Conservation (phyloP, 768 basidiomycete genomes). For the Mycena vitilis region DNA sequence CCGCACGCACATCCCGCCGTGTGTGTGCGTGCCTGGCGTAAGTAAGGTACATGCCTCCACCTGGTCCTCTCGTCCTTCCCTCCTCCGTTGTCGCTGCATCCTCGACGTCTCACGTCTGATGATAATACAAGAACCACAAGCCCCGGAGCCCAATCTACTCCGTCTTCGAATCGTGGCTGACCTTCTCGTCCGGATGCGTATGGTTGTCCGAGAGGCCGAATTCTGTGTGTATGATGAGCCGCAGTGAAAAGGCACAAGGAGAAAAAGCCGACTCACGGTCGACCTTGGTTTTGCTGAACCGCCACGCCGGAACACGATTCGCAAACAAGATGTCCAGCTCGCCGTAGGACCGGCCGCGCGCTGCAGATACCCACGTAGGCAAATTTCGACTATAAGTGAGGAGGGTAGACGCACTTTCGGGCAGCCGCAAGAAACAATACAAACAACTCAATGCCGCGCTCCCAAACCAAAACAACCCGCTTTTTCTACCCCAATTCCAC, state of each 20-base stretch:
- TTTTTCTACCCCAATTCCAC: conserved; percentile 42
- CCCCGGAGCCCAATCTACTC: neutral
- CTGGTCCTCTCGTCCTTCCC: no score
- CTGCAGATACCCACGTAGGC: no score
- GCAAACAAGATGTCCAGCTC: conserved; percentile 40
- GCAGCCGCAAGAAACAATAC: conserved; percentile 37
- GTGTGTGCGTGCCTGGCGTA: no score
- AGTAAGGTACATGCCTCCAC: no score
- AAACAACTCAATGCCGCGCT: conserved; percentile 31
- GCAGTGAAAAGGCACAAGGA: no score
- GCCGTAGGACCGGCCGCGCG: conserved; percentile 34
- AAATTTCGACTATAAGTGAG: no score
- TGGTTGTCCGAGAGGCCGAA: conserved; percentile 15
- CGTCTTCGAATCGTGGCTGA: conserved; percentile 11
- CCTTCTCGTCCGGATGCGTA: neutral
- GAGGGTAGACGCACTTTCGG: conserved; percentile 37
- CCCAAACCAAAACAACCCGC: conserved; percentile 39
- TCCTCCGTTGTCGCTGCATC: no score
- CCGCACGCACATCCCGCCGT: no score
- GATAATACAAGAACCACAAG: neutral
- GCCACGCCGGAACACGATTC: conserved; percentile 39
- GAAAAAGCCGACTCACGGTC: conserved; percentile 32
- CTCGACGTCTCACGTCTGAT: neutral
- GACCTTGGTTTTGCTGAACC: conserved; percentile 36
- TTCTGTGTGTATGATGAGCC: neutral